phyloP scores from a whole-genome alignment of 2,329 filamentous ascomycete species.

The Gnomoniopsis smithogilvyi region DNA sequence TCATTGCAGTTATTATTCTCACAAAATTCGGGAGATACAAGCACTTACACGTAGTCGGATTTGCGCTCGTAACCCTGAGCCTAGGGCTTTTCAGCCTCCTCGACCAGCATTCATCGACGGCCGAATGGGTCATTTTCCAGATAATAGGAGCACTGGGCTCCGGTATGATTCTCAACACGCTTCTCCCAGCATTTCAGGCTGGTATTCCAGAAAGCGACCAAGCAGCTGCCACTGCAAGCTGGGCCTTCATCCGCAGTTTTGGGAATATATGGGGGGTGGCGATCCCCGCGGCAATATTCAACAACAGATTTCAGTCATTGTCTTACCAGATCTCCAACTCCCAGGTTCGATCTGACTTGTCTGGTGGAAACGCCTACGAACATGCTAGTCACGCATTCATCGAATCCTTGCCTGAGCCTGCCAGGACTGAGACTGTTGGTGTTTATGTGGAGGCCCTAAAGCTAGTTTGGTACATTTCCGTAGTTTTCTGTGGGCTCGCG shows the following conservation, averaged over 20 bases:
- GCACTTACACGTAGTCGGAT: slow-evolving; percentile 22
- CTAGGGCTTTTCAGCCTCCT: slow-evolving; percentile 33
- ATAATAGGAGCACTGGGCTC: slow-evolving; percentile 35
- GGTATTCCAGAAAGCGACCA: slow-evolving; percentile 30
- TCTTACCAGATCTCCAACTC: too few species aligned
- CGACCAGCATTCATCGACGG: slow-evolving; percentile 30
- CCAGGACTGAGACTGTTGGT: too few species aligned
- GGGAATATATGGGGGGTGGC: slow-evolving; percentile 44
- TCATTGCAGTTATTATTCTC: slow-evolving; percentile 20
- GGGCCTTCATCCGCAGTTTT: slow-evolving; percentile 41
- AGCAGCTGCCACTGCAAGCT: slow-evolving; percentile 34
- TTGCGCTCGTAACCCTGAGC: slow-evolving; percentile 27
- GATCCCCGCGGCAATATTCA: slow-evolving; percentile 29
- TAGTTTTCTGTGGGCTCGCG: too few species aligned
- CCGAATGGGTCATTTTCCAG: slow-evolving; percentile 38
- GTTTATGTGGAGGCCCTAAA: too few species aligned
- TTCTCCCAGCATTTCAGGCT: slow-evolving; percentile 41
- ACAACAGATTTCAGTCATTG: too few species aligned
- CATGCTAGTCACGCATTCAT: too few species aligned
- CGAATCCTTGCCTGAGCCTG: too few species aligned
- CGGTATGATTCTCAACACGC: slow-evolving; percentile 37
- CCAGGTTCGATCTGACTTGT: not conserved
- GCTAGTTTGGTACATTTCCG: too few species aligned
- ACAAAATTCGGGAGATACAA: slow-evolving; percentile 16
- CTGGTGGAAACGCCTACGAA: too few species aligned